Evolutionary conservation across 495 filamentous ascomycete species (phyloP).

Genomic region (Podospora appendiculata): DNA sequence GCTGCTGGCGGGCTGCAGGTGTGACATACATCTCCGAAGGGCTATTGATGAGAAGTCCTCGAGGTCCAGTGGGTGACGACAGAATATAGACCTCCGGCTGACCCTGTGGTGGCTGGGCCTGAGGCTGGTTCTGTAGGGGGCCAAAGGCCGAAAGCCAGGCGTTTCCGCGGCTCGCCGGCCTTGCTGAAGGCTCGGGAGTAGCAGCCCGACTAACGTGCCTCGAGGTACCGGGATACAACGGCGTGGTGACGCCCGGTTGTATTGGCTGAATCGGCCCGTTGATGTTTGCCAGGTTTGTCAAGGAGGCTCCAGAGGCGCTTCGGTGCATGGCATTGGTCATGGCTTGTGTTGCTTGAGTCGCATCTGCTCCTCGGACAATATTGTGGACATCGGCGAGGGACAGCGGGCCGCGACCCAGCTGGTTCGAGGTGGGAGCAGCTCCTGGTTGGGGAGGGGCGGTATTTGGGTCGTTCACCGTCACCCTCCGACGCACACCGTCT

Average conservation of each 20-base stretch:
- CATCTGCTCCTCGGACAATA: constrained; percentile 33
- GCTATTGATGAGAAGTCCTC: constrained; percentile 47
- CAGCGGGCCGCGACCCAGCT: constrained; percentile 10
- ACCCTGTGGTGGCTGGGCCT: constrained; percentile 10
- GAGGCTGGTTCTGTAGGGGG: constrained; percentile 4
- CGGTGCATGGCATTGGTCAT: constrained; percentile 41
- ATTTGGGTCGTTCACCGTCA: constrained; percentile 19
- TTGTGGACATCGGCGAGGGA: constrained; percentile 29
- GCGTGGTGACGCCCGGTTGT: constrained; percentile 33
- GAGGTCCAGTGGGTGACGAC: constrained; percentile 52
- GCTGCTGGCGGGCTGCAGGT: constrained; percentile 9
- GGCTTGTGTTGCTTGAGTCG: constrained; percentile 29
- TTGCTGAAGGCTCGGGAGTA: constrained; percentile 31
- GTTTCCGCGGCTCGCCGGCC: constrained; percentile 14
- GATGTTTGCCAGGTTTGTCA: constrained; percentile 19
- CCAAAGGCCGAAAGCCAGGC: not conserved
- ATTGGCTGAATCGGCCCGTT: constrained; percentile 26
- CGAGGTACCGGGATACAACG: constrained; percentile 24
- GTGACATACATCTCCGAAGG: constrained; percentile 37
- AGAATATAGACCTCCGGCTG: constrained; percentile 52
- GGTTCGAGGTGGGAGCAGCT: constrained; percentile 1
- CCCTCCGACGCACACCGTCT: constrained; percentile 23
- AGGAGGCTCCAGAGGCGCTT: constrained; percentile 35
- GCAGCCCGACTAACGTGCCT: constrained; percentile 30
- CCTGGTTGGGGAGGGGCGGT: not conserved